phyloP scores from a whole-genome alignment of 208 protist genomes.

The Polymyxa betae region DNA sequence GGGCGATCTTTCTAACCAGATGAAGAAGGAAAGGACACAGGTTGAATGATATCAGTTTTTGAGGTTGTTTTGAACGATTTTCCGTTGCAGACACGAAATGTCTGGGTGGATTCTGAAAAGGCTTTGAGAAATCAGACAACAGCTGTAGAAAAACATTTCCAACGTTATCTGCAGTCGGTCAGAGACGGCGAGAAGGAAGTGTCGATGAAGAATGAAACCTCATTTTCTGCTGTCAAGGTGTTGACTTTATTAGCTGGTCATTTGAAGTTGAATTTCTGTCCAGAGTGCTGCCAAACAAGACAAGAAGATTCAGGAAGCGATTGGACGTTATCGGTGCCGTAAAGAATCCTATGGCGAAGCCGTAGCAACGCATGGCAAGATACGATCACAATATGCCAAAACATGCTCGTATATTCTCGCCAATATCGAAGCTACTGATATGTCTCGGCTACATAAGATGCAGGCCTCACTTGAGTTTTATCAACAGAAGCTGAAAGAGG shows the following conservation, averaged over 20 bases:
- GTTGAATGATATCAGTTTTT: background rate
- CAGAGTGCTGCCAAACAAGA: background rate
- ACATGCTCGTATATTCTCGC: slow-evolving; percentile 24
- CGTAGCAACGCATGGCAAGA: background rate
- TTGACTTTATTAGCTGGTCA: background rate
- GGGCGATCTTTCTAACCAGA: slow-evolving; percentile 4
- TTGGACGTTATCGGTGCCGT: background rate
- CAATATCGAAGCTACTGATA: slow-evolving; percentile 42
- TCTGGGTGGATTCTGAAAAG: slow-evolving; percentile 36
- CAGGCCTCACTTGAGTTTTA: background rate
- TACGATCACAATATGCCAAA: background rate
- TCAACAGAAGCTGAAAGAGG: background rate
- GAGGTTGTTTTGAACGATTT: background rate
- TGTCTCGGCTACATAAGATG: slow-evolving; percentile 46
- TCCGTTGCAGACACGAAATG: background rate
- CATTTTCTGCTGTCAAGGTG: background rate
- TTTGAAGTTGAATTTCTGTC: background rate
- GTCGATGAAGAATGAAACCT: background rate
- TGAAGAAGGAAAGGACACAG: slow-evolving; percentile 26
- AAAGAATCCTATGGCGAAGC: background rate
- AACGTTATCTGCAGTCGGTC: background rate
- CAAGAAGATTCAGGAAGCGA: background rate
- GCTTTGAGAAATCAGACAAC: slow-evolving; percentile 23
- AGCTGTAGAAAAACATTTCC: slow-evolving; percentile 6
- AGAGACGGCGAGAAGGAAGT: slow-evolving; percentile 4